phyloP scores from a whole-genome alignment of 2,329 filamentous ascomycete genomes.

The Colletotrichum musae region DNA sequence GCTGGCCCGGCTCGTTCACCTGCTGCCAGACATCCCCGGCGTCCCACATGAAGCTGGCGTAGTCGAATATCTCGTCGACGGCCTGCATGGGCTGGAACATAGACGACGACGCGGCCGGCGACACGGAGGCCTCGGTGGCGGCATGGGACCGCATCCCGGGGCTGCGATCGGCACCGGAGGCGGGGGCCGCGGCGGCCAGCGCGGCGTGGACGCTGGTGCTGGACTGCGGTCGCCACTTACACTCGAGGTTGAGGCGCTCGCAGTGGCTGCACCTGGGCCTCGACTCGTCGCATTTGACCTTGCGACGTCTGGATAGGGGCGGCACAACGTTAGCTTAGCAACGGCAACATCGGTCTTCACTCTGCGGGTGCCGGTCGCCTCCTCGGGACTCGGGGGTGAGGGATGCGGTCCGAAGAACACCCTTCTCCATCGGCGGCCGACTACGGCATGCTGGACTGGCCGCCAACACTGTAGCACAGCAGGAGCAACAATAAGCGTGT shows the following conservation, averaged over 20 bases:
- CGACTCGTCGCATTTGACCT: constrained; percentile 69
- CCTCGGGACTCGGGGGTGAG: constrained; percentile 18
- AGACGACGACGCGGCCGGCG: constrained; percentile 42
- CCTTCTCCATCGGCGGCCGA: background rate
- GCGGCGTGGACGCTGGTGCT: constrained; percentile 38
- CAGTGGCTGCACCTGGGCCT: constrained; percentile 68
- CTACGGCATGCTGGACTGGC: no score
- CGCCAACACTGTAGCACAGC: background rate
- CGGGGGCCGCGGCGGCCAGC: constrained; percentile 43
- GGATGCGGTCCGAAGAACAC: background rate
- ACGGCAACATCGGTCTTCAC: background rate
- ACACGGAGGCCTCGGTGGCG: constrained; percentile 46
- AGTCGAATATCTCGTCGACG: constrained; percentile 62
- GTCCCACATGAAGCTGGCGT: constrained; percentile 65
- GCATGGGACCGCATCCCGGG: constrained; percentile 45
- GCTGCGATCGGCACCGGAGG: constrained; percentile 42
- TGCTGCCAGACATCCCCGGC: constrained; percentile 54
- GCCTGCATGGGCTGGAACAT: constrained; percentile 48
- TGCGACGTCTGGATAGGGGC: constrained; percentile 57
- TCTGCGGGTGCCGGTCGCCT: constrained; percentile 10
- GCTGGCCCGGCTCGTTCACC: constrained; percentile 32
- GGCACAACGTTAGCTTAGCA: constrained; percentile 15
- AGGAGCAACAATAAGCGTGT: background rate
- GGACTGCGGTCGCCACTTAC: constrained; percentile 60
- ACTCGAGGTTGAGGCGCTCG: constrained; percentile 66